These are phyloP conservation scores for Erodium maritimum DNA, from an alignment of 345 rosid genomes.

Conservation along the genomic window DNA sequence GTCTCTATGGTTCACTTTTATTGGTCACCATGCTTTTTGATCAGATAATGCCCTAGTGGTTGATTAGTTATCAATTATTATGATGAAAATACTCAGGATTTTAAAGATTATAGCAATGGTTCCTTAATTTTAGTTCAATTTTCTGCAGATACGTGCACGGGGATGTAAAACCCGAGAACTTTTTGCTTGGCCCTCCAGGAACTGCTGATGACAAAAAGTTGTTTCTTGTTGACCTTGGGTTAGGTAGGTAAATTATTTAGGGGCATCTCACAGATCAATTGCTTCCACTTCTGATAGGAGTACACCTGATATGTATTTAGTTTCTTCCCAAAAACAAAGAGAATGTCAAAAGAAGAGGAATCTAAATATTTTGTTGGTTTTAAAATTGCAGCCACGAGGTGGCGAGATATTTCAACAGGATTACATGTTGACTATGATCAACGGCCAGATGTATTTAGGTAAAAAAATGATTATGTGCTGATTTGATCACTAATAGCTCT, in stretches of 20 bases:
- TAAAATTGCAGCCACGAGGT: conserved; percentile 56
- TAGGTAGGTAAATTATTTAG: conserved; percentile 36
- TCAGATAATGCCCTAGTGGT: too few species aligned
- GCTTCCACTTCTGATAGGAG: too few species aligned
- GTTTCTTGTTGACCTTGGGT: conserved; percentile 85
- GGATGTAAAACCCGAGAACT: conserved; percentile 96
- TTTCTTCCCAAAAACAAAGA: neutral
- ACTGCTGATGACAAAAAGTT: conserved; percentile 79
- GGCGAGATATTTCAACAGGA: conserved; percentile 78
- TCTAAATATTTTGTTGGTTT: conserved; percentile 10
- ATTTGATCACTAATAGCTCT: too few species aligned
- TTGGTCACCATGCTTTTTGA: too few species aligned
- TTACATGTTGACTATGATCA: conserved; percentile 95
- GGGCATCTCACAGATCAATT: too few species aligned
- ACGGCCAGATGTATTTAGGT: conserved; percentile 98
- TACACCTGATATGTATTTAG: neutral
- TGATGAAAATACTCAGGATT: too few species aligned
- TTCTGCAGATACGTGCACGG: conserved; percentile 83
- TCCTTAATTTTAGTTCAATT: too few species aligned
- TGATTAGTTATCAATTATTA: too few species aligned
- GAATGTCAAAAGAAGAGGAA: too few species aligned
- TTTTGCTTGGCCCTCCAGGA: conserved; percentile 82
- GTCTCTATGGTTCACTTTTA: too few species aligned
- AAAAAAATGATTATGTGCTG: neutral
- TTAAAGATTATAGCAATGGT: too few species aligned